Evolutionary conservation across 2,329 filamentous ascomycete genomes (phyloP), one percentile per base, ranked within the genome.

Genomic region (Davidsoniella australis): DNA sequence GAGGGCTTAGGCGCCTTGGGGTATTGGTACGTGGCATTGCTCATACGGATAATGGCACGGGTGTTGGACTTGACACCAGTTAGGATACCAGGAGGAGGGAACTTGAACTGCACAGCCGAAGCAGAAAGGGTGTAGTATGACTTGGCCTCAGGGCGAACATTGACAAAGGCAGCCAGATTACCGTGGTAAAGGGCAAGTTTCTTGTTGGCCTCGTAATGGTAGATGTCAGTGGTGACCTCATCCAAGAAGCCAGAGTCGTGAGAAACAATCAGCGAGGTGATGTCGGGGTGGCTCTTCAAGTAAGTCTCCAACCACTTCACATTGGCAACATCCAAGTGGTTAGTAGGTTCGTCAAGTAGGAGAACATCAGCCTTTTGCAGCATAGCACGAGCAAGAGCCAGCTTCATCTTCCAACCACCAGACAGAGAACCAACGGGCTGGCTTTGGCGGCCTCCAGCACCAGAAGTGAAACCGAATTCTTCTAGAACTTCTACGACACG

Each of bases 351-450:
- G 74, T 98, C 91, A 51, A 98, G 78, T 47, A 98, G 73, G 52
- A 98, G 75, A 46, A 98, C 88, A 63, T 98, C 91, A n/a, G 91
- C 89, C 61, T 81, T 84, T 73, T 91, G 85, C 60, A 98, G 75
- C 88, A 98, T 96, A 55, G 91, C 91, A 59, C 91, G 79, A 47
- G 91, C 91, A 64, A 98, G 68, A 56, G 91, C 91, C 54, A 98
- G 71, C 78, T 98, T 98, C 91, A 98, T 98, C 76, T 96, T 96
- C 91, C 91, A 98, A 62, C 91, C 91, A 67, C 91, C 91, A 41
- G 91, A 96, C 36, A 98, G 69, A 17, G 89, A 95, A 57, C 91
- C 91, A 52, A 98, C 91, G 58, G 82, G 85, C 63, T 95, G 79
- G 5, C 80, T 75, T 65, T 96, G 91, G 53, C 86, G 79, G 53